Percentiles rank a stretch among this genome's conserved stretches.
Conservation (phyloP, 1,284 basidiomycete species). For the Filobasidium uniguttulatum region DNA sequence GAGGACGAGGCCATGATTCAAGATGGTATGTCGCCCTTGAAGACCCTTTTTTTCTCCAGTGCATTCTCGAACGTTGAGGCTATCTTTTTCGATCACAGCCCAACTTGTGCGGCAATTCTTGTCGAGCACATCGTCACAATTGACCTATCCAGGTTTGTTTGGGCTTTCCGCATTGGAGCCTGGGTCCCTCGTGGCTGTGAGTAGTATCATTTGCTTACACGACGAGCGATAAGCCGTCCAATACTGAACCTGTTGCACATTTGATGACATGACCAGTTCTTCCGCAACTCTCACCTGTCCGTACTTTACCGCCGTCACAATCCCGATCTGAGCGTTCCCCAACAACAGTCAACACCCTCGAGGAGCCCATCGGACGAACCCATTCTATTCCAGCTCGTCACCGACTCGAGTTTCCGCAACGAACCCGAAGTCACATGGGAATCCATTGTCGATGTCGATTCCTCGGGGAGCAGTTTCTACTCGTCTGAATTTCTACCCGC, state of each 20-base stretch:
- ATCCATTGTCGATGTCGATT: constrained; percentile 71
- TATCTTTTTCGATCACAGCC: background rate
- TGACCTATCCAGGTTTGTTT: constrained; percentile 57
- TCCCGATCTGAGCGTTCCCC: constrained; percentile 4
- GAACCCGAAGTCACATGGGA: constrained; percentile 78
- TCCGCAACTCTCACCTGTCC: constrained; percentile 76
- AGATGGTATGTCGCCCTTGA: background rate
- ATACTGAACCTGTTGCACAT: constrained; percentile 9
- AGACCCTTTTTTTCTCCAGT: background rate
- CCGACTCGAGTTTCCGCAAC: constrained; percentile 62
- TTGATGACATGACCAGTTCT: no score
- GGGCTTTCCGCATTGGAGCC: constrained; percentile 26
- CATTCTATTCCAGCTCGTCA: constrained; percentile 62
- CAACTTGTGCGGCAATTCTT: constrained; percentile 7
- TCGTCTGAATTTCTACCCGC: constrained; percentile 53
- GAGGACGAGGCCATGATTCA: constrained; percentile 1
- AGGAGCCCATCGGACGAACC: constrained; percentile 27
- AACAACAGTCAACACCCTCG: no score
- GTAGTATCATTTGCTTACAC: constrained; percentile 42
- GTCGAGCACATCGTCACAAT: constrained; percentile 10
- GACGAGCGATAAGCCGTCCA: constrained; percentile 14
- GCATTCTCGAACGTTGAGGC: background rate
- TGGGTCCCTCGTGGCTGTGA: constrained; percentile 19
- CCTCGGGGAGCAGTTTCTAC: constrained; percentile 57
- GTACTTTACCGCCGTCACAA: constrained; percentile 57